These are phyloP conservation scores for Petunia secreta DNA, from an alignment of 257 asterid species.

Conservation along the genomic window DNA sequence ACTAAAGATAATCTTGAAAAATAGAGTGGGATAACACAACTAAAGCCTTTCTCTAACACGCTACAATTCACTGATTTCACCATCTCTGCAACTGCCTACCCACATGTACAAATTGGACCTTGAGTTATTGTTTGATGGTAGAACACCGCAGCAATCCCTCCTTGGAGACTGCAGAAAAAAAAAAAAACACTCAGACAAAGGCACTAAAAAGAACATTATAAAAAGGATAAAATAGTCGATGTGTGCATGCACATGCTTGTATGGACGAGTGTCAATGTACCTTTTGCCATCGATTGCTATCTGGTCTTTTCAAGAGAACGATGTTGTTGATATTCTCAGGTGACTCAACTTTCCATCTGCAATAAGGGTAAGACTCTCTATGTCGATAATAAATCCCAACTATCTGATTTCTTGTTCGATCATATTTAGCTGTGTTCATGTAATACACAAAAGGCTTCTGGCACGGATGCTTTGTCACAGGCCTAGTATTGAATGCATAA, in stretches of 20 bases:
- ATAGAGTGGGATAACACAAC: neutral
- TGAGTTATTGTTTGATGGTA: slow-evolving; percentile 61
- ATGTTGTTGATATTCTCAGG: slow-evolving; percentile 48
- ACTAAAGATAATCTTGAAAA: neutral
- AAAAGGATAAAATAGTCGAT: neutral
- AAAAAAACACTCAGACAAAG: neutral
- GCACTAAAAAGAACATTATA: neutral
- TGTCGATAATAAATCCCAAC: slow-evolving; percentile 49
- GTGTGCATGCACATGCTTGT: neutral
- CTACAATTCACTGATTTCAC: slow-evolving; percentile 62
- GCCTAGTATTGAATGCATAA: slow-evolving; percentile 72
- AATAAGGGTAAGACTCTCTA: slow-evolving; percentile 47
- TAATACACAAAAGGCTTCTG: slow-evolving; percentile 66
- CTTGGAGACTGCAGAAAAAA: slow-evolving; percentile 59
- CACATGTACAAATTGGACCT: slow-evolving; percentile 54
- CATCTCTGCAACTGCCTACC: slow-evolving; percentile 78
- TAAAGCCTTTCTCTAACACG: slow-evolving; percentile 29
- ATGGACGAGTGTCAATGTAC: slow-evolving; percentile 28
- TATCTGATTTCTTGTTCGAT: slow-evolving; percentile 38
- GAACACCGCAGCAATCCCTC: slow-evolving; percentile 85
- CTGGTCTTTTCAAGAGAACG: slow-evolving; percentile 56
- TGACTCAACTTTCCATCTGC: slow-evolving; percentile 53
- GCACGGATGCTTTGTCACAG: slow-evolving; percentile 64
- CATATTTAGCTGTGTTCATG: slow-evolving; percentile 41
- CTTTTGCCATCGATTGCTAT: slow-evolving; percentile 59